phyloP scores from a whole-genome alignment of 139 green algal species.

The Mesotaenium endlicherianum region DNA sequence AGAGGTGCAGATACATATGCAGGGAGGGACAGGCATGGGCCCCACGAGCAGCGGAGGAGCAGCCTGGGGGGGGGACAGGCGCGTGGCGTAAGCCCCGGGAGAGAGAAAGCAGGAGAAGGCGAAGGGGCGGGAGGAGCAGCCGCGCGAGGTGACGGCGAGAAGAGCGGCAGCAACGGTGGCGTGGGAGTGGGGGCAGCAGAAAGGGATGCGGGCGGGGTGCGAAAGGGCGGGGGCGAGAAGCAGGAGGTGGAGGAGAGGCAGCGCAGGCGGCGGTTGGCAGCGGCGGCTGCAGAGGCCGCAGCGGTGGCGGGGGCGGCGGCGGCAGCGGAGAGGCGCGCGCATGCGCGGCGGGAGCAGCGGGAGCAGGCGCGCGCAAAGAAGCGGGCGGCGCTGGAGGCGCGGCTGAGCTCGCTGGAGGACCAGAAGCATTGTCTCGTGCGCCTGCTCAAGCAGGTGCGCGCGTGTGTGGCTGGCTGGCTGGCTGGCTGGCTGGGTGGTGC shows the following conservation, averaged over 20 bases:
- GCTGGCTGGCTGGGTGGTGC: not conserved
- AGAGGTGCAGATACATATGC: not conserved
- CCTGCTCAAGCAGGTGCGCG: not conserved
- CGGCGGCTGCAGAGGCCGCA: not conserved
- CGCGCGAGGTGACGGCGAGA: no score
- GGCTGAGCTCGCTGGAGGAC: no score
- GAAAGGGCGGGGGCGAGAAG: not conserved
- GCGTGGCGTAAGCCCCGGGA: no score
- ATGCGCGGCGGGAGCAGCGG: not conserved
- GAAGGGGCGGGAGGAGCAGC: not conserved
- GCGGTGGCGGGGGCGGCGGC: not conserved
- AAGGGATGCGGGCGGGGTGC: not conserved
- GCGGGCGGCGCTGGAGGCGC: not conserved
- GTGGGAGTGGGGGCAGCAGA: not conserved
- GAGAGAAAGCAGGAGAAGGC: slow-evolving; percentile 2
- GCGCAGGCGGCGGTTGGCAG: not conserved
- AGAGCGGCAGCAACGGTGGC: not conserved
- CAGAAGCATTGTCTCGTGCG: no score
- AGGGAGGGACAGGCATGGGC: not conserved
- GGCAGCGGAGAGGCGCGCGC: not conserved
- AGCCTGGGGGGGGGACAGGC: not conserved
- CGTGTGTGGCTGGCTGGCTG: not conserved
- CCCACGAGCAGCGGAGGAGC: not conserved
- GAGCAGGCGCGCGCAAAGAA: not conserved
- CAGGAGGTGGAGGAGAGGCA: not conserved